These are phyloP conservation scores for Anthoceros angustus DNA, from an alignment of 225 moss, liverwort and hornwort species.

Conservation along the genomic window DNA sequence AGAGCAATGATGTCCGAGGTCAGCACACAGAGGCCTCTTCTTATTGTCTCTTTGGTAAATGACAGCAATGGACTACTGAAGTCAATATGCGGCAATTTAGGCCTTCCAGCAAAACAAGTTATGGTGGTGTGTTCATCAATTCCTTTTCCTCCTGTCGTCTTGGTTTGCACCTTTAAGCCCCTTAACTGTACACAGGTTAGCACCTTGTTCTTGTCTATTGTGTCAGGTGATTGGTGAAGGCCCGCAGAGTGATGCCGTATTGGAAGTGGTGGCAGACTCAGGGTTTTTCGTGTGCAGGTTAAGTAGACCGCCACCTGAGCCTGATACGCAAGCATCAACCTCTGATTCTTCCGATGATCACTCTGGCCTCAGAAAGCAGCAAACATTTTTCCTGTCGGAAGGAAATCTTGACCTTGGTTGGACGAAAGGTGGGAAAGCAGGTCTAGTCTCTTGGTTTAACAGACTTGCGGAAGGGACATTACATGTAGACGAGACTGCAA, in stretches of 20 bases:
- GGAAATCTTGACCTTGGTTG: too few species aligned
- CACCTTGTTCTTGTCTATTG: not conserved
- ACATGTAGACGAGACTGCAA: conserved; percentile 24
- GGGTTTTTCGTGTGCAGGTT: conserved; percentile 60
- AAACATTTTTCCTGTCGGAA: too few species aligned
- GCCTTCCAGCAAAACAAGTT: conserved; percentile 47
- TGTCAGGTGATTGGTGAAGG: conserved; percentile 53
- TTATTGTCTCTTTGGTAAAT: conserved; percentile 4
- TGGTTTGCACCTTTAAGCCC: too few species aligned
- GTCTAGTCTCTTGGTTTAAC: not conserved
- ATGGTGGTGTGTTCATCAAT: conserved; percentile 43
- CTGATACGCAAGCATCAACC: conserved; percentile 8
- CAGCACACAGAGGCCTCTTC: not conserved
- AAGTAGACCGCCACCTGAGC: conserved; percentile 23
- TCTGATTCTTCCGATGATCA: not conserved
- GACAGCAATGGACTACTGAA: conserved; percentile 40
- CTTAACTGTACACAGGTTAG: not conserved
- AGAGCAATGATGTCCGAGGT: conserved; percentile 6
- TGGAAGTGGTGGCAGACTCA: conserved; percentile 26
- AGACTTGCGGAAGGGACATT: conserved; percentile 55
- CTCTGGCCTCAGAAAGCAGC: not conserved
- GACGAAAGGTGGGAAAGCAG: not conserved
- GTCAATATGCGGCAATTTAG: conserved; percentile 37
- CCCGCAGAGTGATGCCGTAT: conserved; percentile 29
- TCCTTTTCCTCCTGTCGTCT: too few species aligned